phyloP scores from a whole-genome alignment of 768 basidiomycete species.

The Fistulinella prunicolor region DNA sequence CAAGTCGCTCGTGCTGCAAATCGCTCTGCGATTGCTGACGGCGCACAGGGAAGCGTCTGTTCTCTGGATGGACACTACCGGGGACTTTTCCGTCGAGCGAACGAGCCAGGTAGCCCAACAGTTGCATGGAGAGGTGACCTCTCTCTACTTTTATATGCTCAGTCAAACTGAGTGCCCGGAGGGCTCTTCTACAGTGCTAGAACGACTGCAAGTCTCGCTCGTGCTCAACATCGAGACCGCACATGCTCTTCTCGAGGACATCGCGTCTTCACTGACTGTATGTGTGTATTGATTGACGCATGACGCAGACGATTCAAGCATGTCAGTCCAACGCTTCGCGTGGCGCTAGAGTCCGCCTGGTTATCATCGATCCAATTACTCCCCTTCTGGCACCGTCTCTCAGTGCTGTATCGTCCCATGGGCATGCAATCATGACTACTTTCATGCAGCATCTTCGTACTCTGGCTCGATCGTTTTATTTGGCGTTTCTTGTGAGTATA shows the following conservation, averaged over 20 bases:
- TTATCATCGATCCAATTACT: slow-evolving; percentile 68
- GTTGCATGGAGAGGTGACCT: slow-evolving; percentile 26
- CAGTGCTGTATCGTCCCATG: slow-evolving; percentile 65
- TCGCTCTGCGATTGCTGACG: slow-evolving; percentile 53
- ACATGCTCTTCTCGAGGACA: slow-evolving; percentile 46
- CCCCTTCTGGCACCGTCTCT: slow-evolving; percentile 61
- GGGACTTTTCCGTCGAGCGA: slow-evolving; percentile 58
- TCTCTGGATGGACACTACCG: slow-evolving; percentile 72
- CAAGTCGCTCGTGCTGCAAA: slow-evolving; percentile 60
- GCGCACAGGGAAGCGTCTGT: slow-evolving; percentile 36
- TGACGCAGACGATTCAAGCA: slow-evolving; percentile 2
- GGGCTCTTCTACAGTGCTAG: slow-evolving; percentile 38
- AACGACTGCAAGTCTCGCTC: slow-evolving; percentile 56
- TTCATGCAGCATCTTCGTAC: slow-evolving; percentile 64
- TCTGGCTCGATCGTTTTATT: slow-evolving; percentile 41
- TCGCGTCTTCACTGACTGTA: slow-evolving; percentile 34
- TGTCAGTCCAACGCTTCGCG: slow-evolving; percentile 10
- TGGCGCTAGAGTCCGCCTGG: slow-evolving; percentile 34
- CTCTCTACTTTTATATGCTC: slow-evolving; percentile 1
- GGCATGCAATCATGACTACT: slow-evolving; percentile 69
- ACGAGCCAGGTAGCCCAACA: slow-evolving; percentile 38
- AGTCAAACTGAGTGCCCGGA: slow-evolving; percentile 14
- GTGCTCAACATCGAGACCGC: slow-evolving; percentile 59
- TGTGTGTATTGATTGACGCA: slow-evolving; percentile 1
- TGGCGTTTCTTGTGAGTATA: slow-evolving; percentile 54